Percentiles rank a stretch among this genome's conserved stretches.
Evolutionary conservation across 2,329 filamentous ascomycete species (phyloP).

Genomic region (Esteya vermicola): DNA sequence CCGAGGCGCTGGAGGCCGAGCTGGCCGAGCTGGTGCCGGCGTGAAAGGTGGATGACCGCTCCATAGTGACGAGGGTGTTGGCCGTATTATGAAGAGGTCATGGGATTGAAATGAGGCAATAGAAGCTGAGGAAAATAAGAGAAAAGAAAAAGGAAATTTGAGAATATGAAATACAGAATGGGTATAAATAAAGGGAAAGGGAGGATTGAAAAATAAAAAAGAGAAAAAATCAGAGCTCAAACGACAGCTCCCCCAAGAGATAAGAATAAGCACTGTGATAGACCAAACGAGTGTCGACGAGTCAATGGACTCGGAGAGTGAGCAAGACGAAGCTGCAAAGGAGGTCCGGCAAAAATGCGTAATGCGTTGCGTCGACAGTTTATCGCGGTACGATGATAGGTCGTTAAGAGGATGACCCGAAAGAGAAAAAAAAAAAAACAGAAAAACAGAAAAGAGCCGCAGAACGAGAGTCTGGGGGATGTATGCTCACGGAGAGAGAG

Average conservation of each 20-base stretch:
- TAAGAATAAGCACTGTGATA: neutral
- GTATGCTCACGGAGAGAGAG: too few species aligned
- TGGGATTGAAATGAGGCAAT: neutral
- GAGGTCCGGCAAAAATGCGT: too few species aligned
- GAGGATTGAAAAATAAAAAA: neutral
- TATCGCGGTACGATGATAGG: neutral
- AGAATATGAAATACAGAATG: too few species aligned
- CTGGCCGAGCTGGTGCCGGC: slow-evolving; percentile 5
- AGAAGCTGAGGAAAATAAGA: neutral
- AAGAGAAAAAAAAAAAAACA: neutral
- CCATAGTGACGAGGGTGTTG: slow-evolving; percentile 1
- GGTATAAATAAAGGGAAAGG: neutral
- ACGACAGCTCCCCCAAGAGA: too few species aligned
- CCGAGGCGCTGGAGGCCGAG: slow-evolving; percentile 4
- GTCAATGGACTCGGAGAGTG: neutral
- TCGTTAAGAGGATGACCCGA: neutral
- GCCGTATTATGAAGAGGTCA: too few species aligned
- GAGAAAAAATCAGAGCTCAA: neutral
- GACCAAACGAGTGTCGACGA: neutral
- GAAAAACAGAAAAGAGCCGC: neutral
- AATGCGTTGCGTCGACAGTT: too few species aligned
- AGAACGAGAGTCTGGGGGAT: too few species aligned
- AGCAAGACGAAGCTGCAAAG: too few species aligned
- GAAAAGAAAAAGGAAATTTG: neutral
- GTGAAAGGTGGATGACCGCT: slow-evolving; percentile 4